These are phyloP conservation scores for Talaromyces sp. DNA, from an alignment of 2,329 filamentous ascomycete genomes.

Conservation along the genomic window DNA sequence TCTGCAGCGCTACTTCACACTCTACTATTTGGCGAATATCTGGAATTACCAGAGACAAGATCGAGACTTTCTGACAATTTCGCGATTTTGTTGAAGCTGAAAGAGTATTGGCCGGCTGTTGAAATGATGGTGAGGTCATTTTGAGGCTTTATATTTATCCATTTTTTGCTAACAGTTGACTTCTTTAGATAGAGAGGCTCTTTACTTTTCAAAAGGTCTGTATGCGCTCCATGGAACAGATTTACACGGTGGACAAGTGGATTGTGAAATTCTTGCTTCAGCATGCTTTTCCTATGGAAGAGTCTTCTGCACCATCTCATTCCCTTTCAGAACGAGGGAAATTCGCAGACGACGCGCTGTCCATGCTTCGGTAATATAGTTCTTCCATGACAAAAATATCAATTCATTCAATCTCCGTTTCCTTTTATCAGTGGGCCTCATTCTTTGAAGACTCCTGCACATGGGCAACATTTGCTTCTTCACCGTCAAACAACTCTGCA, in stretches of 20 bases:
- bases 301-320: slow-evolving; percentile 7
- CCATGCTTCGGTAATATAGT: slow-evolving; percentile 11
- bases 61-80: slow-evolving; percentile 9
- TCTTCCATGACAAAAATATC: not conserved
- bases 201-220: slow-evolving; percentile 17
- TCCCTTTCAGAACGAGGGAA: slow-evolving; percentile 13
- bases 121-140: slow-evolving; percentile 9
- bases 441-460: not conserved
- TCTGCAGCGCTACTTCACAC: slow-evolving; percentile 45
- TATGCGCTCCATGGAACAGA: slow-evolving; percentile 15
- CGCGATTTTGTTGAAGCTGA: slow-evolving; percentile 11
- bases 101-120: slow-evolving; percentile 12
- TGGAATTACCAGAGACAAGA: slow-evolving; percentile 1
- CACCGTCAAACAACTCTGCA: slow-evolving; percentile 12
- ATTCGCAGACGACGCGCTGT: slow-evolving; percentile 14
- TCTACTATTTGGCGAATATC: slow-evolving; percentile 34
- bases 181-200: slow-evolving; percentile 11
- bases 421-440: not conserved
- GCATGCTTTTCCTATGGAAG: slow-evolving; percentile 16
- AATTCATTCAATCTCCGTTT: not conserved
- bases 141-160: not conserved
- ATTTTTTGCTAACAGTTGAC: not conserved
- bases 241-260: slow-evolving; percentile 17
- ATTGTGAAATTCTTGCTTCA: slow-evolving; percentile 17
- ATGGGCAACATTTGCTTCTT: slow-evolving; percentile 8